Conservation (phyloP, 345 rosid genomes). For the Acer saccharum region DNA sequence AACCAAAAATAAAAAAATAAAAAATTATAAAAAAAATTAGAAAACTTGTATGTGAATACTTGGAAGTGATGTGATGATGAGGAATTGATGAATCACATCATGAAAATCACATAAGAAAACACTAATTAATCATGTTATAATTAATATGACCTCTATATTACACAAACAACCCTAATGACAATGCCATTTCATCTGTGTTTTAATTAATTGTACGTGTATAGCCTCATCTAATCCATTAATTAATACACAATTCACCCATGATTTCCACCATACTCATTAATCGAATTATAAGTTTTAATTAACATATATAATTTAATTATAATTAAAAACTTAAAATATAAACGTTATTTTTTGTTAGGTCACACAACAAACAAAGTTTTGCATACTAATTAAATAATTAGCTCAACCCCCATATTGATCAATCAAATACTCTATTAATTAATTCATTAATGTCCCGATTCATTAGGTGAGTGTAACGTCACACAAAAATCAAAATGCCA, state of each 20-base stretch:
- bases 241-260: neutral
- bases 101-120: slow-evolving; percentile 4
- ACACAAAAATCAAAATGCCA: no score
- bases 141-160: no score
- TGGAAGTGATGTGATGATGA: neutral
- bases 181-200: neutral
- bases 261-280: neutral
- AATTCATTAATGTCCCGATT: no score
- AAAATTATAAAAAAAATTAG: neutral
- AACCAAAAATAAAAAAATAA: neutral
- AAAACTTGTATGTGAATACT: neutral
- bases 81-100: slow-evolving; percentile 7
- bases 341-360: neutral
- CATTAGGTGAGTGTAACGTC: no score
- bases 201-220: neutral
- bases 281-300: neutral
- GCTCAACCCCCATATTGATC: no score
- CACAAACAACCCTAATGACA: no score
- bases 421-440: no score
- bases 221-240: neutral
- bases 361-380: neutral
- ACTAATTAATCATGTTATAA: no score
- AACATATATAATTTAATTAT: no score
- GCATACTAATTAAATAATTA: no score
- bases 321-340: no score